A percentile compares a stretch with the other conserved stretches of the same genome.
Evolutionary conservation across 495 filamentous ascomycete species (phyloP).

Genomic region (Aspergillus nidulans): DNA sequence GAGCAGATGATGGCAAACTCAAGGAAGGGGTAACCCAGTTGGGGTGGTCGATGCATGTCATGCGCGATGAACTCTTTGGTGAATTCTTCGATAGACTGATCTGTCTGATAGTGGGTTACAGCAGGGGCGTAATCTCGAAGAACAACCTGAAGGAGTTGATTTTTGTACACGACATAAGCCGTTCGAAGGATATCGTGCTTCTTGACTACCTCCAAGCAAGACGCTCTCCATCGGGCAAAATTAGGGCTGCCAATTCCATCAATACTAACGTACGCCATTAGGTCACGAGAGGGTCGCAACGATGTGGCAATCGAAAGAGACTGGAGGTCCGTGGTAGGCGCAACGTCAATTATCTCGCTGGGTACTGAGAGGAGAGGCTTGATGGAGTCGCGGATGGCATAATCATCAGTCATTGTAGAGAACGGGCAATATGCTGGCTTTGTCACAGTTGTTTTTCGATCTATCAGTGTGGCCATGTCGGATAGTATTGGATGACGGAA

Average conservation of each 20-base stretch:
- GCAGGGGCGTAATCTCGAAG: slow-evolving; percentile 36
- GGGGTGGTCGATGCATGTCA: slow-evolving; percentile 31
- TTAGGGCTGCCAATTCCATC: slow-evolving; percentile 31
- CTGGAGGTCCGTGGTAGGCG: slow-evolving; percentile 46
- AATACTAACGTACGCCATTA: slow-evolving; percentile 40
- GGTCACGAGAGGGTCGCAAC: slow-evolving; percentile 25
- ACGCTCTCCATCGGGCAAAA: slow-evolving; percentile 24
- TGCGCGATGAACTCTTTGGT: slow-evolving; percentile 25
- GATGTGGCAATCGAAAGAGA: slow-evolving; percentile 50
- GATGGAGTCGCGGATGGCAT: background rate
- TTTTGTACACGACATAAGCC: slow-evolving; percentile 45
- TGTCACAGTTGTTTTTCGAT: slow-evolving; percentile 8
- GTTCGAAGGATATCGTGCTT: slow-evolving; percentile 56
- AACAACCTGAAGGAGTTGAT: slow-evolving; percentile 44
- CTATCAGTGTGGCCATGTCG: slow-evolving; percentile 30
- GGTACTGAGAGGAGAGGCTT: slow-evolving; percentile 21
- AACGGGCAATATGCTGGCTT: background rate
- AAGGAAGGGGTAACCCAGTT: slow-evolving; percentile 48
- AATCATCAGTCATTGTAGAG: background rate
- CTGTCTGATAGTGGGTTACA: slow-evolving; percentile 39
- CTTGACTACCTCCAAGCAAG: slow-evolving; percentile 19
- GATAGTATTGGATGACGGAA: slow-evolving; percentile 30
- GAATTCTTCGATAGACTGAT: slow-evolving; percentile 35
- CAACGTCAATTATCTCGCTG: slow-evolving; percentile 30
- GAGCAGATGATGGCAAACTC: slow-evolving; percentile 46